Evolutionary conservation across 331 rosid genomes (phyloP), one percentile per base, ranked within the genome.

Genomic region (Pyracantha coccinea): DNA sequence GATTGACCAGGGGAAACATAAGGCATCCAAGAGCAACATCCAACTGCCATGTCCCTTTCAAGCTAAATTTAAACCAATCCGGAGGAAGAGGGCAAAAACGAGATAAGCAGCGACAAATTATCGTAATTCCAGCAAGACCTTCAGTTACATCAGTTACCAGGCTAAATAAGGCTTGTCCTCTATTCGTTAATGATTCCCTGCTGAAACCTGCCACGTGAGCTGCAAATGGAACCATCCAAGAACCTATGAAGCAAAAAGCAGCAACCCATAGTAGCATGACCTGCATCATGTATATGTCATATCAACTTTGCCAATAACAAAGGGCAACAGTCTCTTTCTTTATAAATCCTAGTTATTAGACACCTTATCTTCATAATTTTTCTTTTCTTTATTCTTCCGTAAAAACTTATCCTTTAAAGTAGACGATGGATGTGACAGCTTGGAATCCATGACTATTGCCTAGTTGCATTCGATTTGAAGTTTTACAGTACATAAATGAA

Each of bases 211-310:
- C 77, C 71, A 91, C 44, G 53, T 94, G 90, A 59, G 97, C 97
- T 32, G 86, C 92, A 80, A 86, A 89, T 24, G 97, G 97, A 77
- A 92, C 76, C 89, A 92, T 86, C 93, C 96, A 92, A 71, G 97
- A 88, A 66, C 97, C 97, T 81, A 92, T 94, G 63, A 90, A 92
- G 95, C 99, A 94, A 75, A 94, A 90, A 75, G 97, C 91, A 12
- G 82, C 80, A 65, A 91, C 87, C 99, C 97, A 94, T 21, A 92
- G 96, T 85, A 94, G 93, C 97, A 94, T 90, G 79, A 94, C 99
- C 97, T 94, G 90, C 85, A 81, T 25, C 83, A 71, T 27, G 0
- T 60, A 25, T 41, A 59, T 11, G 5, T 38, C 58, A 59, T 13
- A 73, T 33, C 62, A 33, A 19, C 31, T 59, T 73, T 38, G 27